These are phyloP conservation scores for Cercospora sp. DNA, from an alignment of 2,329 filamentous ascomycete species.

Conservation along the genomic window DNA sequence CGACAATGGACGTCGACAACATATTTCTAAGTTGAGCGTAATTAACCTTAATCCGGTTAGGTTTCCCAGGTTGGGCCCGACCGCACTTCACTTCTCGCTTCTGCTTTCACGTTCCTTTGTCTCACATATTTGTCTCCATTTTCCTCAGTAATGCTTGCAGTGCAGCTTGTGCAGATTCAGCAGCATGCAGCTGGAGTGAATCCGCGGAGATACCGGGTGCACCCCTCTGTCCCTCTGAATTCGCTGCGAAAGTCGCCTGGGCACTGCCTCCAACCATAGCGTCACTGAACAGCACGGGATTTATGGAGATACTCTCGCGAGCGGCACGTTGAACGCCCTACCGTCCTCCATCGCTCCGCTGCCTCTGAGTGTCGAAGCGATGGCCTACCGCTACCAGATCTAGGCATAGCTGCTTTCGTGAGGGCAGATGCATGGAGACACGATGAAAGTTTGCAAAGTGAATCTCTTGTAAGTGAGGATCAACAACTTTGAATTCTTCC, in stretches of 20 bases:
- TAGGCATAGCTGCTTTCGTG: background rate
- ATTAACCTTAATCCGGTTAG: background rate
- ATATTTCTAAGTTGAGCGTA: background rate
- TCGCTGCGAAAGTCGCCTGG: background rate
- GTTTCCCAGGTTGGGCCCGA: background rate
- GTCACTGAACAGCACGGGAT: background rate
- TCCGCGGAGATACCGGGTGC: background rate
- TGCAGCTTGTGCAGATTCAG: background rate
- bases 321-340: background rate
- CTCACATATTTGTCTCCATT: background rate
- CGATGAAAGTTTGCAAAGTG: background rate
- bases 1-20: background rate
- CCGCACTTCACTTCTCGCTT: conserved; percentile 3
- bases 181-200: background rate
- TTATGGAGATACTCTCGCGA: background rate
- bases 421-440: background rate
- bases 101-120: conserved; percentile 6
- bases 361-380: background rate
- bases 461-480: background rate
- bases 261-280: background rate
- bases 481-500: background rate
- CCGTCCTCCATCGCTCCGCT: background rate
- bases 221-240: background rate
- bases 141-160: background rate
- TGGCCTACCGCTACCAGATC: background rate